Evolutionary conservation across 257 asterid species (phyloP).

Genomic region (Solanum bulbocastanum): DNA sequence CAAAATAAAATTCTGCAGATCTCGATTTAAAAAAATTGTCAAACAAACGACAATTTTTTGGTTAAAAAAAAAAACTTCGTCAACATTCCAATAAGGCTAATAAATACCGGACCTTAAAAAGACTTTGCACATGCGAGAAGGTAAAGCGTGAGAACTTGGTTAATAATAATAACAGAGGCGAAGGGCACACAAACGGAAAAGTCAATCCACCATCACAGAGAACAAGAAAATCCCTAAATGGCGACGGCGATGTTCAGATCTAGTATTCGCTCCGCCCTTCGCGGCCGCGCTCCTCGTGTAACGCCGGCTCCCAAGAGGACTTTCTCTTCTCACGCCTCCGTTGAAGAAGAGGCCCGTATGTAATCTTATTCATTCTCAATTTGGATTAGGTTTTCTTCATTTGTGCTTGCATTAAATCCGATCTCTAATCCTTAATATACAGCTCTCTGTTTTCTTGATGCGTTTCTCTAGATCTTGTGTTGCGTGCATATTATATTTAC

Average conservation of each 20-base stretch:
- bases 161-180: neutral
- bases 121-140: neutral
- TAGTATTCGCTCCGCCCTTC: constrained; percentile 68
- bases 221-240: constrained; percentile 24
- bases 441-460: neutral
- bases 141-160: neutral
- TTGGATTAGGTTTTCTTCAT: neutral
- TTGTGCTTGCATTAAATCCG: neutral
- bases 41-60: neutral
- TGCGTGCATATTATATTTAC: neutral
- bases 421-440: neutral
- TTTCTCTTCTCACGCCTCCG: constrained; percentile 51
- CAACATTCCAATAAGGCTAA: neutral
- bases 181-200: neutral
- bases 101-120: neutral
- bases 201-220: neutral
- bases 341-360: constrained; percentile 79
- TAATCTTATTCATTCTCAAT: neutral
- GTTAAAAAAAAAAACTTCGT: too few relatives aligned
- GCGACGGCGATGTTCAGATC: constrained; percentile 83
- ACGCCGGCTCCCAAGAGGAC: constrained; percentile 45
- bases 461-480: neutral
- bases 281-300: constrained; percentile 47
- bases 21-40: neutral
- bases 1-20: neutral